Base-by-base conservation (phyloP, 345 rosid genomes). In the Corchorus capsularis region DNA sequence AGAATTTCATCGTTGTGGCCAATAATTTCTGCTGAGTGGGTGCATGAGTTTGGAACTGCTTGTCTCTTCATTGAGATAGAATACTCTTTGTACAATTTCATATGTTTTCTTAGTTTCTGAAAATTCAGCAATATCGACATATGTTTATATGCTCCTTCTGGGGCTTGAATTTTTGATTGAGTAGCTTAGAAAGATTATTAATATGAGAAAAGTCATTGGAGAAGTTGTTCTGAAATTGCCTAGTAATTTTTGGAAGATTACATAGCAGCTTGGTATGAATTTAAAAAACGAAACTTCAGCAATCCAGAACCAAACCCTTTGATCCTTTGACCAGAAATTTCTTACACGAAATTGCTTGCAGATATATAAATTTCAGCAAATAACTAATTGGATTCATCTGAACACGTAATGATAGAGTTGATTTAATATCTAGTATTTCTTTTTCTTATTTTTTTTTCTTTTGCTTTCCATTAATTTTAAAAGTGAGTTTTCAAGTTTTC, bases 1-100 rank as follows among this genome's bases (percentile, higher is more conserved):
- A 84, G 73, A 68, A 84, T 80, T 47, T 84, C 82, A 9, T 78
- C 70, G 22, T 76, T 65, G 76, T 54, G 61, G 74, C 66, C 82
- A 22, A 75, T 76, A 35, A 7, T 61, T 41, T 83, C 76, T 0
- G 83, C 82, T 19, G 78, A 32, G 34, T 50, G 16, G 13, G 72
- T 27, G 57, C 7, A 0, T 49, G 72, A 68, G 15, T 9, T 69
- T 4, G 45, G 16, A 69, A 32, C 39, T 15, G 16, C 57, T 49
- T 7, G 57, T 27, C 17, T 52, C 16, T n/a, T 41, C 59, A 50
- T 69, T 43, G 59, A 50, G 59, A 50, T 27, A 3, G 9, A 47
- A 27, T 27, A 27, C 47, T 32, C 12, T 8, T 4, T 8, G 8
- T 0, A 68, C 72, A 49, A 41, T 3, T 27, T 11, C 8, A 12